Conservation (phyloP, 192 early-diverging fungal species). For the Podila epigama region DNA sequence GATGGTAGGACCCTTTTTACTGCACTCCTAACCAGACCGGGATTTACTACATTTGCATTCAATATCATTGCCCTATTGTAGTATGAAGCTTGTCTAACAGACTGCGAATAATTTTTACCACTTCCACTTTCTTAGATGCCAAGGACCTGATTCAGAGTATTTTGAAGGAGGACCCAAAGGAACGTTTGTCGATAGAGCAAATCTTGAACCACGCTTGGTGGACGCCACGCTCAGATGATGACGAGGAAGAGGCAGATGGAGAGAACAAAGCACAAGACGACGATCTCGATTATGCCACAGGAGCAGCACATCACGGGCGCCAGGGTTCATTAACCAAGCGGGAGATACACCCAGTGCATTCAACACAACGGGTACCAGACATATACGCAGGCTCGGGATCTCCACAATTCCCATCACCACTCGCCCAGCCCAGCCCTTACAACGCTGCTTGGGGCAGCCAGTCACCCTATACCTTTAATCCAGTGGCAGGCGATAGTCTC, state of each 20-base stretch:
- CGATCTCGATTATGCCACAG: constrained; percentile 34
- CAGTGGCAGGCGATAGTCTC: constrained; percentile 16
- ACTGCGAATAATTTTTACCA: neutral
- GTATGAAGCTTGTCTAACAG: too few species aligned
- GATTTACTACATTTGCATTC: too few species aligned
- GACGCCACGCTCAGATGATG: constrained; percentile 45
- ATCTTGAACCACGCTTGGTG: constrained; percentile 76
- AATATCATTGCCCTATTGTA: too few species aligned
- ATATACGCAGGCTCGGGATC: constrained; percentile 21
- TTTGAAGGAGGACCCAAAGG: constrained; percentile 68
- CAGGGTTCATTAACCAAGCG: constrained; percentile 39
- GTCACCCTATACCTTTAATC: constrained; percentile 41
- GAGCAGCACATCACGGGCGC: constrained; percentile 24
- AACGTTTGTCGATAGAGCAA: constrained; percentile 68
- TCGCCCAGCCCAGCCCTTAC: constrained; percentile 20
- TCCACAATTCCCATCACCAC: constrained; percentile 23
- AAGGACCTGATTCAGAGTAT: constrained; percentile 71
- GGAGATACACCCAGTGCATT: constrained; percentile 28
- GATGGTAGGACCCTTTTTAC: constrained; percentile 50
- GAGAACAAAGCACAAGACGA: constrained; percentile 8
- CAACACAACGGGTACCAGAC: constrained; percentile 8
- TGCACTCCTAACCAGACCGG: neutral
- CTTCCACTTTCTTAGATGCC: constrained; percentile 55
- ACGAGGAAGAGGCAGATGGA: constrained; percentile 16
- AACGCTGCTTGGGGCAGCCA: constrained; percentile 23